Evolutionary conservation across 257 asterid species (phyloP), one percentile per base, ranked within the genome.

Genomic region (Ocimum tenuiflorum): DNA sequence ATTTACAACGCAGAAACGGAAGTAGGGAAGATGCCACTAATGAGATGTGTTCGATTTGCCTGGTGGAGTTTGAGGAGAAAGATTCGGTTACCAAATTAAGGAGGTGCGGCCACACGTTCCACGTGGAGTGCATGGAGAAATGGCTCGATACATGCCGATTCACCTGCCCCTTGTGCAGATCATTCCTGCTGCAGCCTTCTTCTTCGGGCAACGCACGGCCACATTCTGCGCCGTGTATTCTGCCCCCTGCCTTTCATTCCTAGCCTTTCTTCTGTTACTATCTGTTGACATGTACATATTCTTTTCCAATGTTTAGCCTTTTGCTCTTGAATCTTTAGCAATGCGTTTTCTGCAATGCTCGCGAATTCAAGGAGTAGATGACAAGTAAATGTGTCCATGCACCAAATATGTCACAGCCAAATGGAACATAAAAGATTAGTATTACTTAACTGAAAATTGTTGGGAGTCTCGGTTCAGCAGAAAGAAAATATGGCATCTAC

Each of bases 111-210:
- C 94, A 88, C 35, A 27, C 79, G 45, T 88, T 85, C 61, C 95
- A 88, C 81, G 47, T 49, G 60, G 82, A 80, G 3, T 88, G 94
- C 72, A 80, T 88, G 54, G 77, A 78, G 65, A 78, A 67, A 75
- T 85, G 95, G 95, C 38, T 81, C 0, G 77, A 78, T 0, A 75
- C 79, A 14, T 75, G 75, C 46, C 84, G 73, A 46, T 85, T 83
- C 72, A 88, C 88, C 29, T 88, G 95, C 72, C 95, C 95, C 14
- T 68, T 88, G 43, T 88, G 95, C 73, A 72, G 91, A 73, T 75
- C 81, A 53, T 60, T 76, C 46, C 69, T 87, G 56, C 31, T 60
- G 70, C 80, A 60, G 20, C 54, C 45, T 47, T 27, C 77, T 60
- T 45, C 73, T 1, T 72, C 83, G 70, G 69, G 80, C 84, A 72